Conservation (phyloP, 805 yeast species). For the Wickerhamiella allomyrinae region DNA sequence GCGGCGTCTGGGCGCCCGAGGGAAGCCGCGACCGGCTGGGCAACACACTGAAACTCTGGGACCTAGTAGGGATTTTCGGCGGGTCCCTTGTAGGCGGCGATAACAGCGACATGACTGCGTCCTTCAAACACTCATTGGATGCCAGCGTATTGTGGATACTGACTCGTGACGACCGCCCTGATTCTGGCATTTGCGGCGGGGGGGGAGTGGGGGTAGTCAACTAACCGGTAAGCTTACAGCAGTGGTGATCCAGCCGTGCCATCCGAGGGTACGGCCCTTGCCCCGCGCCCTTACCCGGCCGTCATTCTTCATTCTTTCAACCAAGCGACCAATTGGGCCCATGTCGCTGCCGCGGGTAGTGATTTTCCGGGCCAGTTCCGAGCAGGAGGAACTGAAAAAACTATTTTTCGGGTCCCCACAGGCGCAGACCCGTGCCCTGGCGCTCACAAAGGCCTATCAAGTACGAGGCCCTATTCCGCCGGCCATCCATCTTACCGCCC, state of each 20-base stretch:
- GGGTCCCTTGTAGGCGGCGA: not conserved
- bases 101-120: not conserved
- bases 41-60: constrained; percentile 5
- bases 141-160: constrained; percentile 3
- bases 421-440: constrained; percentile 15
- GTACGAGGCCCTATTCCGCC: constrained; percentile 19
- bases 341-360: constrained; percentile 11
- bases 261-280: too few species aligned
- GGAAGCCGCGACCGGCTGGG: constrained; percentile 2
- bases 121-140: not conserved
- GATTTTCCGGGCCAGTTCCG: constrained; percentile 11
- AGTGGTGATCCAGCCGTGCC: too few species aligned
- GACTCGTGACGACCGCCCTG: constrained; percentile 1
- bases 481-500: constrained; percentile 18
- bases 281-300: too few species aligned
- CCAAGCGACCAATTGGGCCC: too few species aligned
- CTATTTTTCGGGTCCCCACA: constrained; percentile 13
- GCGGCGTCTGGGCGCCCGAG: constrained; percentile 14
- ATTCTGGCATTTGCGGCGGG: not conserved
- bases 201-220: too few species aligned
- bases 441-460: constrained; percentile 15
- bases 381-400: constrained; percentile 10
- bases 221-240: too few species aligned
- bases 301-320: too few species aligned
- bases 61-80: not conserved